Conservation (phyloP, 345 rosid genomes). For the Zanthoxylum bungeanum region DNA sequence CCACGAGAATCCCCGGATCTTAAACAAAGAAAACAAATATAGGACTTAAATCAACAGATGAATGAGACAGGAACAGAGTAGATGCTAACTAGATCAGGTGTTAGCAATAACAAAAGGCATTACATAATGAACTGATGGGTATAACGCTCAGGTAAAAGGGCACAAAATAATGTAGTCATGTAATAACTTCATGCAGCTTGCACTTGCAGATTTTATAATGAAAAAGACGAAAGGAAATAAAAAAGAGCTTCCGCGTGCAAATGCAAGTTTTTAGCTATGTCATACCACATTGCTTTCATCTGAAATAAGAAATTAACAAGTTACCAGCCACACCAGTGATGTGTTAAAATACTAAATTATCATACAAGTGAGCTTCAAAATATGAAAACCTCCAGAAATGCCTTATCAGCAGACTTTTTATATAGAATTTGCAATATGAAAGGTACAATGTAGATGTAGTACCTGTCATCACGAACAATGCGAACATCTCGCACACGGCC, state of each 20-base stretch:
- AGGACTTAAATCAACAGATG: neutral
- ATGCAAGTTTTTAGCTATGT: too few species aligned
- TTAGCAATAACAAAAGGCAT: neutral
- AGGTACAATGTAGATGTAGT: neutral
- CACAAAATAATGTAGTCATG: too few species aligned
- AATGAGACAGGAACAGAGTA: neutral
- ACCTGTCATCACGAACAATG: slow-evolving; percentile 25
- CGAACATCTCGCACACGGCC: slow-evolving; percentile 28
- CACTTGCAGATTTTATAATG: neutral
- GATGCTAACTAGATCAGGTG: neutral
- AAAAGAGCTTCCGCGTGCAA: neutral
- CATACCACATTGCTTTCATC: too few species aligned
- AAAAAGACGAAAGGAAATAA: neutral
- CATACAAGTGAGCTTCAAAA: too few species aligned
- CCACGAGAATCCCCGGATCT: slow-evolving; percentile 27
- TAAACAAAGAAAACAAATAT: slow-evolving; percentile 4
- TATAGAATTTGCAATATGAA: neutral
- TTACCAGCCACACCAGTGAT: too few species aligned
- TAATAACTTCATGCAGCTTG: neutral
- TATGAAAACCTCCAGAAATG: neutral
- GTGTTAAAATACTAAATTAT: too few species aligned
- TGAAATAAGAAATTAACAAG: too few species aligned
- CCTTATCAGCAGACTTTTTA: neutral
- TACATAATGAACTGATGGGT: too few species aligned
- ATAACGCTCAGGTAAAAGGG: neutral